These are phyloP conservation scores for Mollisia scopiformis DNA, from an alignment of 2,329 filamentous ascomycete species.

Conservation along the genomic window DNA sequence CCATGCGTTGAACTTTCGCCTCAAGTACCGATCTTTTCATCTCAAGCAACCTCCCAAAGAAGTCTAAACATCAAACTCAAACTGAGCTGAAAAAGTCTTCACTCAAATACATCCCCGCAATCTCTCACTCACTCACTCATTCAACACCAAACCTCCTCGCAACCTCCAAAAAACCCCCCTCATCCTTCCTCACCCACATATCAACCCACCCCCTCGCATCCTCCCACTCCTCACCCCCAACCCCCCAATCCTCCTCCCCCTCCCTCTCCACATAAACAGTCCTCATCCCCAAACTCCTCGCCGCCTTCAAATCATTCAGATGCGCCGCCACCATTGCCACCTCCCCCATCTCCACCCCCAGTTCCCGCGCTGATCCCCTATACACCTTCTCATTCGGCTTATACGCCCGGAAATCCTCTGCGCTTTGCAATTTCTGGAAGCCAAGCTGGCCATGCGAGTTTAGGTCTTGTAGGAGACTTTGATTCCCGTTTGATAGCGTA, in stretches of 20 bases:
- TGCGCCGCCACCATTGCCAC: constrained; percentile 82
- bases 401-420: constrained; percentile 73
- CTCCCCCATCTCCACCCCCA: constrained; percentile 58
- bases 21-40: not conserved
- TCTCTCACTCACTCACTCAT: constrained; percentile 6
- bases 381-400: constrained; percentile 74
- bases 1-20: not conserved
- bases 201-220: constrained; percentile 66
- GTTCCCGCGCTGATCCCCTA: constrained; percentile 62
- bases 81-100: too few species aligned
- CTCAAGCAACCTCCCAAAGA: too few species aligned
- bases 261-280: constrained; percentile 76
- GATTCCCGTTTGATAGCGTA: constrained; percentile 78
- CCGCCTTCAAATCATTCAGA: constrained; percentile 68
- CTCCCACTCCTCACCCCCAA: constrained; percentile 52
- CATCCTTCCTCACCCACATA: constrained; percentile 56
- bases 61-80: too few species aligned
- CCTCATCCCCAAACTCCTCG: constrained; percentile 64
- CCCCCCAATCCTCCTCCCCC: constrained; percentile 64
- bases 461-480: constrained; percentile 67
- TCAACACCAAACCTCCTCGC: constrained; percentile 49
- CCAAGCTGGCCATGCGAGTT: constrained; percentile 58
- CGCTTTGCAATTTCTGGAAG: constrained; percentile 66
- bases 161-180: constrained; percentile 55
- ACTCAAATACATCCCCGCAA: not conserved